Evolutionary conservation across 768 basidiomycete species (phyloP).

Genomic region (Podaxis sp.): DNA sequence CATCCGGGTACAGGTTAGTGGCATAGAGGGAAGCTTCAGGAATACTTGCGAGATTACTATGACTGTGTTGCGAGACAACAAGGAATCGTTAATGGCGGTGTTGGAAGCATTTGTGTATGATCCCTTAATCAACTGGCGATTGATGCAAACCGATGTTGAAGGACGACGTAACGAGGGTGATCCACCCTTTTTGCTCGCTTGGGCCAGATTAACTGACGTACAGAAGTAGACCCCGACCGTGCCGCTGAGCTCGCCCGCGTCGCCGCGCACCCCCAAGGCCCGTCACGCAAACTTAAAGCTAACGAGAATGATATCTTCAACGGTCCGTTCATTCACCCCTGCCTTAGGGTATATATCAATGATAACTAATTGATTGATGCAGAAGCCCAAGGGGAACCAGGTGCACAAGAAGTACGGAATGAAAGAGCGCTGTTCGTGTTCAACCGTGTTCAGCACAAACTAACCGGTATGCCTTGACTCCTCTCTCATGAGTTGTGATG

Average conservation of each 20-base stretch:
- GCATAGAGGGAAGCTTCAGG: conserved; percentile 96
- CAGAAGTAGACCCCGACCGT: conserved; percentile 46
- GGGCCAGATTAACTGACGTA: conserved; percentile 34
- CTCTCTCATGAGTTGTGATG: background rate
- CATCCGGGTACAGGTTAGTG: conserved; percentile 69
- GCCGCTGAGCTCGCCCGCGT: conserved; percentile 65
- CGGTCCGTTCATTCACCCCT: conserved; percentile 44
- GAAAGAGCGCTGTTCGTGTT: conserved; percentile 89
- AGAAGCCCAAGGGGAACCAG: conserved; percentile 50
- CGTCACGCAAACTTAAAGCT: conserved; percentile 78
- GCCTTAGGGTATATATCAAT: background rate
- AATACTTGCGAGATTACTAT: conserved; percentile 98
- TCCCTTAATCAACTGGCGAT: conserved; percentile 95
- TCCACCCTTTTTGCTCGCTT: background rate
- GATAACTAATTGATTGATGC: conserved; percentile 3
- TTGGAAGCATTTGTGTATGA: conserved; percentile 99
- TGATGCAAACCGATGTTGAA: conserved; percentile 84
- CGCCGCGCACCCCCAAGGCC: conserved; percentile 76
- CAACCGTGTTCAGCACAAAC: conserved; percentile 92
- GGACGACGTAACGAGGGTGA: conserved; percentile 67
- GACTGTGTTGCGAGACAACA: conserved; percentile 93
- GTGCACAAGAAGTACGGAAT: conserved; percentile 87
- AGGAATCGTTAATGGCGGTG: conserved; percentile 99
- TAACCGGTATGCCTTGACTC: conserved; percentile 63
- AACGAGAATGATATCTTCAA: conserved; percentile 95